These are phyloP conservation scores for Talaromyces verruculosus DNA, from an alignment of 2,329 filamentous ascomycete genomes.

Conservation along the genomic window DNA sequence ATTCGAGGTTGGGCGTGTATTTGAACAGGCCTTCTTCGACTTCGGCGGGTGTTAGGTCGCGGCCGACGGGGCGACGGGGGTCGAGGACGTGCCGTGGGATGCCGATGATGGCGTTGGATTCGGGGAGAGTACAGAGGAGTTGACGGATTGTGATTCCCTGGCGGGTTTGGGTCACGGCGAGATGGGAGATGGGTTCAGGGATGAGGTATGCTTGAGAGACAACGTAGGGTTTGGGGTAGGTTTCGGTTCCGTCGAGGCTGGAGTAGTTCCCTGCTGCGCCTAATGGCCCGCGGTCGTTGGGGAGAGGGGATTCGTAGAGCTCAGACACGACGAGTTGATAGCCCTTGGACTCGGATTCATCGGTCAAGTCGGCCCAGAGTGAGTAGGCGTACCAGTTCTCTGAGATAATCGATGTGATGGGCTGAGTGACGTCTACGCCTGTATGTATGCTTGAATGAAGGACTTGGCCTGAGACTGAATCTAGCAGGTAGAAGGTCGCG, in stretches of 20 bases:
- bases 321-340: slow-evolving; percentile 85
- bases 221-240: slow-evolving; percentile 67
- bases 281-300: slow-evolving; percentile 82
- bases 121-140: slow-evolving; percentile 74
- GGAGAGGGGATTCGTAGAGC: slow-evolving; percentile 79
- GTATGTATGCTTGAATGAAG: slow-evolving; percentile 69
- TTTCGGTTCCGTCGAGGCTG: slow-evolving; percentile 65
- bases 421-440: slow-evolving; percentile 71
- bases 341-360: slow-evolving; percentile 63
- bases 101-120: slow-evolving; percentile 71
- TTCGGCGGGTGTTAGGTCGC: slow-evolving; percentile 78
- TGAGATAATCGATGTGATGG: slow-evolving; percentile 74
- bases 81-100: slow-evolving; percentile 79
- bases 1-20: slow-evolving; percentile 75
- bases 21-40: slow-evolving; percentile 76
- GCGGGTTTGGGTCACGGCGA: slow-evolving; percentile 82
- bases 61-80: slow-evolving; percentile 78
- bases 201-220: slow-evolving; percentile 79
- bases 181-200: slow-evolving; percentile 71
- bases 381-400: slow-evolving; percentile 97
- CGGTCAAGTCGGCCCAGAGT: slow-evolving; percentile 60
- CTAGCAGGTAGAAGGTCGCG: slow-evolving; percentile 75
- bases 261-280: slow-evolving; percentile 72
- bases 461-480: slow-evolving; percentile 80
- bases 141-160: slow-evolving; percentile 88